phyloP scores from a whole-genome alignment of 495 filamentous ascomycete genomes.

The Chlorociboria aeruginascens region DNA sequence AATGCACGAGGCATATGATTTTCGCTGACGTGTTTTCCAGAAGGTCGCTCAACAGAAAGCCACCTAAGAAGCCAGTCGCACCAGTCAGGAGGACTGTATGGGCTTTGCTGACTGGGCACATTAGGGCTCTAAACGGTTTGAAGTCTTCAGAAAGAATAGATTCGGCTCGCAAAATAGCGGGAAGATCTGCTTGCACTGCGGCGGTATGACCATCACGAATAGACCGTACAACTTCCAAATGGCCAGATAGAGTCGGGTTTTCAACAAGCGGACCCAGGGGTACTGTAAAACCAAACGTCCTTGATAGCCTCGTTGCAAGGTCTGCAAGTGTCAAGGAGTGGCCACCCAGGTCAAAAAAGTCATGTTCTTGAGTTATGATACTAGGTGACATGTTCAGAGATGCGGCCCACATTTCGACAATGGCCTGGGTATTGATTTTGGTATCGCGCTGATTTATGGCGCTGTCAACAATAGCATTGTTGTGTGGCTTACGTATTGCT shows the following conservation, averaged over 20 bases:
- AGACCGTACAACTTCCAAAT: slow-evolving; percentile 44
- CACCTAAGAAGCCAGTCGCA: slow-evolving; percentile 29
- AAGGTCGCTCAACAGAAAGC: slow-evolving; percentile 27
- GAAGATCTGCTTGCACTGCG: slow-evolving; percentile 52
- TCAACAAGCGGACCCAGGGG: slow-evolving; percentile 50
- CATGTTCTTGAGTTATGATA: slow-evolving; percentile 45
- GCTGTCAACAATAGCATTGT: slow-evolving; percentile 12
- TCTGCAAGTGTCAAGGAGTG: slow-evolving; percentile 58
- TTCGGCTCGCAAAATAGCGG: slow-evolving; percentile 46
- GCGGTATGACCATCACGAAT: slow-evolving; percentile 53
- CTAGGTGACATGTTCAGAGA: slow-evolving; percentile 41
- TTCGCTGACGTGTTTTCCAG: slow-evolving; percentile 41
- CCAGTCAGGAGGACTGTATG: slow-evolving; percentile 37
- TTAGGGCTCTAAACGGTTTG: slow-evolving; percentile 28
- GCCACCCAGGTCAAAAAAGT: slow-evolving; percentile 61
- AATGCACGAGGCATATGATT: slow-evolving; percentile 57
- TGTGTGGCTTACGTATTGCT: slow-evolving; percentile 21
- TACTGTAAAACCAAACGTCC: slow-evolving; percentile 48
- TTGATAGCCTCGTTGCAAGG: slow-evolving; percentile 43
- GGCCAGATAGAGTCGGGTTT: slow-evolving; percentile 46
- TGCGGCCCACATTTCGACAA: slow-evolving; percentile 48
- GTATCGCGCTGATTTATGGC: slow-evolving; percentile 10
- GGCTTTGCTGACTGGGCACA: slow-evolving; percentile 41
- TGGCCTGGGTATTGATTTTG: slow-evolving; percentile 37
- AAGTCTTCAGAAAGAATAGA: slow-evolving; percentile 47